These are phyloP conservation scores for Aspergillus pseudoglaucus DNA, from an alignment of 2,329 filamentous ascomycete species.

Conservation along the genomic window DNA sequence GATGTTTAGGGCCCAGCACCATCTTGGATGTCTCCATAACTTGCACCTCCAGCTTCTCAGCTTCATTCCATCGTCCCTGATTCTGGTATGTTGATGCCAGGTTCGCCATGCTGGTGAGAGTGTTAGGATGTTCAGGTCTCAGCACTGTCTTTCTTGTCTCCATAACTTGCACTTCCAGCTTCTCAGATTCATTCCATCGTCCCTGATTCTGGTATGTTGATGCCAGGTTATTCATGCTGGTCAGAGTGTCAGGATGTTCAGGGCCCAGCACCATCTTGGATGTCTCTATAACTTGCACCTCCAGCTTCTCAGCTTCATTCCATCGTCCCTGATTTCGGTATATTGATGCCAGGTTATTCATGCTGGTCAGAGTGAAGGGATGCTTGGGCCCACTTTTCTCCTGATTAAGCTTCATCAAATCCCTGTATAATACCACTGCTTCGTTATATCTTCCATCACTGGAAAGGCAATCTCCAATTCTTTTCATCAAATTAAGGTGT, in stretches of 20 bases:
- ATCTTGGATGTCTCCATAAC: background rate
- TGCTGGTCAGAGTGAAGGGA: background rate
- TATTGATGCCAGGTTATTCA: background rate
- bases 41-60: background rate
- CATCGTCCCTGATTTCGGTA: background rate
- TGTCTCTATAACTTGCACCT: background rate
- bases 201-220: background rate
- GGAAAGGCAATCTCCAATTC: background rate
- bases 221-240: background rate
- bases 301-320: background rate
- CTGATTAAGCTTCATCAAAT: background rate
- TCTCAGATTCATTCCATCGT: background rate
- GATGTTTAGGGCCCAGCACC: background rate
- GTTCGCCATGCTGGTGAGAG: background rate
- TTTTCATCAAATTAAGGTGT: background rate
- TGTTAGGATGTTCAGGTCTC: background rate
- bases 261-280: background rate
- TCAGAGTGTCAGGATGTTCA: background rate
- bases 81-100: background rate
- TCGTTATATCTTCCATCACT: conserved; percentile 4
- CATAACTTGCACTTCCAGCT: background rate
- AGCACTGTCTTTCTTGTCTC: background rate
- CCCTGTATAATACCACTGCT: background rate
- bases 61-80: background rate
- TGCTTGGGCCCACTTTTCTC: background rate